Conservation (phyloP, 495 filamentous ascomycete species). For the Lasiosphaeria ovina region DNA sequence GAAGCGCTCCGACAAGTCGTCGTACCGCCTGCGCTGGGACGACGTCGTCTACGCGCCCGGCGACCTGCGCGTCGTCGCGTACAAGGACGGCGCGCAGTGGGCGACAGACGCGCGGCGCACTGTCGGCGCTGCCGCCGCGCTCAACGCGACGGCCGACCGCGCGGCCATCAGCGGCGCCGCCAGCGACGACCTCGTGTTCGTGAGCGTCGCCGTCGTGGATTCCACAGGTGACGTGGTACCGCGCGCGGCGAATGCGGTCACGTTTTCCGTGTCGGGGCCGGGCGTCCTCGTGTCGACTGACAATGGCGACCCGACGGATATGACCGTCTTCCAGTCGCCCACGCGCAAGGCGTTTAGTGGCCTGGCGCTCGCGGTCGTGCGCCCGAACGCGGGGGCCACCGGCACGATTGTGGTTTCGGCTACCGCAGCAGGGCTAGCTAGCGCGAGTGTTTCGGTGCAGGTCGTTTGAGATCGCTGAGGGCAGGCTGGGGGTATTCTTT, state of each 20-base stretch:
- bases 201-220: constrained; percentile 44
- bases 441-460: constrained; percentile 12
- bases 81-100: constrained; percentile 46
- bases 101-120: constrained; percentile 39
- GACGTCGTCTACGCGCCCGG: constrained; percentile 43
- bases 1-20: constrained; percentile 27
- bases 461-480: not conserved
- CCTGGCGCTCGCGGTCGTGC: constrained; percentile 42
- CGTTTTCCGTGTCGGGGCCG: constrained; percentile 37
- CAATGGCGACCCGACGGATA: constrained; percentile 47
- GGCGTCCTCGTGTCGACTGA: constrained; percentile 47
- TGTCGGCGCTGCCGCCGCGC: constrained; percentile 29
- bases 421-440: constrained; percentile 26
- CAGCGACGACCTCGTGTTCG: constrained; percentile 43
- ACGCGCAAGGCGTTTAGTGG: constrained; percentile 46
- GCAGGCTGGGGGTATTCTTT: too few relatives aligned
- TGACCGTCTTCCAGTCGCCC: constrained; percentile 41
- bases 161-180: constrained; percentile 35
- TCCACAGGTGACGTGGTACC: constrained; percentile 21
- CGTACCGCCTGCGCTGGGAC: constrained; percentile 52
- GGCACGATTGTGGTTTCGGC: constrained; percentile 38
- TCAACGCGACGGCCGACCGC: constrained; percentile 40
- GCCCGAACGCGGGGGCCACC: constrained; percentile 27
- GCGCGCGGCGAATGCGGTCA: constrained; percentile 37
- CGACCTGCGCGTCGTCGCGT: constrained; percentile 43